A percentile compares a stretch with the other conserved stretches of the same genome.
These are phyloP conservation scores for Coccomyxa subellipsoidea DNA, from an alignment of 163 green algal genomes.

Conservation along the genomic window DNA sequence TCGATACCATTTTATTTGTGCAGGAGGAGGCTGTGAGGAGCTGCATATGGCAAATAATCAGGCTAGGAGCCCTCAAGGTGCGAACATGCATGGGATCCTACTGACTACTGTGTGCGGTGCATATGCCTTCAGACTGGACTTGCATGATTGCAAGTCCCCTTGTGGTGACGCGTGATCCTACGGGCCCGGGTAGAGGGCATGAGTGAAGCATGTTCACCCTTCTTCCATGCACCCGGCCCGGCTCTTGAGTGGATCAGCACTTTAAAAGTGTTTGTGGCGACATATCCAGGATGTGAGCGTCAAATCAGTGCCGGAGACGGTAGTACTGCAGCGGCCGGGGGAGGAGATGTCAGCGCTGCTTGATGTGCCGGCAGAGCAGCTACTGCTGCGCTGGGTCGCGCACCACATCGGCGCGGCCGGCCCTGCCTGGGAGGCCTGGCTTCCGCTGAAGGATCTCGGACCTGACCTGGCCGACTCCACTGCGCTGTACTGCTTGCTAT, in stretches of 20 bases:
- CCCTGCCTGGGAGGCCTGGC: background rate
- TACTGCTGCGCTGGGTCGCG: constrained; percentile 42
- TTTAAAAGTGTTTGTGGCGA: too few species aligned
- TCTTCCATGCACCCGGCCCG: too few species aligned
- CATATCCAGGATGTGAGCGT: constrained; percentile 11
- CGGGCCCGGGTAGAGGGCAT: too few species aligned
- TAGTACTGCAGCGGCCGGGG: background rate
- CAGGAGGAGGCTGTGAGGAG: constrained; percentile 4
- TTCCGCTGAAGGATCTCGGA: background rate
- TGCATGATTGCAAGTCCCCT: background rate
- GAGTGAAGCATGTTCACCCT: too few species aligned
- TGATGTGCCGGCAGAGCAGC: constrained; percentile 18
- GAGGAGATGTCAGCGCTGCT: constrained; percentile 21
- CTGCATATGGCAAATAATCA: background rate
- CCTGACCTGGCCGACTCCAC: background rate
- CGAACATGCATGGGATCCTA: too few species aligned
- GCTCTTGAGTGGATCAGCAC: too few species aligned
- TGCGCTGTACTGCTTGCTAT: background rate
- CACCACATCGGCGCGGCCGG: constrained; percentile 25
- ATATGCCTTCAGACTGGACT: too few species aligned
- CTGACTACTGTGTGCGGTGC: too few species aligned
- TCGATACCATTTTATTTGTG: background rate
- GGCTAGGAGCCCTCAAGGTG: constrained; percentile 4
- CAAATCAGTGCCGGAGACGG: background rate
- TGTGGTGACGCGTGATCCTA: too few species aligned